Evolutionary conservation across 805 yeast species (phyloP).

Genomic region (Lachancea dasiensis): DNA sequence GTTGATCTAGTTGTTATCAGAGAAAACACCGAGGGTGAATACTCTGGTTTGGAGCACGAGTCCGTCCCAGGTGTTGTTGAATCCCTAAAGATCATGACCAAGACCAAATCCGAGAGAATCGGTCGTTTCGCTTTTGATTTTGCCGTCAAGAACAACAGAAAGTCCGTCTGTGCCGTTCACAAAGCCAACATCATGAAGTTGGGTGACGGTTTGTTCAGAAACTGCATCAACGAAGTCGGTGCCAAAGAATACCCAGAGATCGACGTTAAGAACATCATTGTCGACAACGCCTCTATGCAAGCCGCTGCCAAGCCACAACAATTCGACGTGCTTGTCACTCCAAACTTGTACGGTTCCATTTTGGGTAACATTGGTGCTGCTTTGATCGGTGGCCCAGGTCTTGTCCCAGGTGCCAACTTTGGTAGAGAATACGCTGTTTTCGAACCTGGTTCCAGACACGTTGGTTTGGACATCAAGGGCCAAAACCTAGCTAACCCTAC

Average conservation of each 20-base stretch:
- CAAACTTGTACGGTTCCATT: constrained; percentile 96
- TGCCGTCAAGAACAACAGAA: constrained; percentile 87
- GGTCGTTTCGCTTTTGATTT: constrained; percentile 97
- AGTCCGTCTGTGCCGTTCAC: constrained; percentile 92
- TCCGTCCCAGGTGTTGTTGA: constrained; percentile 97
- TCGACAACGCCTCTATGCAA: constrained; percentile 98
- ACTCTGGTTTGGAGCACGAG: constrained; percentile 96
- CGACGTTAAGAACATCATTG: constrained; percentile 85
- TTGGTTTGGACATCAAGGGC: constrained; percentile 93
- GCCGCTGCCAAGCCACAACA: constrained; percentile 98
- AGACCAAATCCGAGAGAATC: constrained; percentile 91
- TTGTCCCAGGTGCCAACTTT: constrained; percentile 96
- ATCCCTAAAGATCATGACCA: constrained; percentile 90
- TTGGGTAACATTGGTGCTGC: constrained; percentile 98
- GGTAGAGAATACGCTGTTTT: constrained; percentile 97
- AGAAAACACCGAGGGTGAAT: constrained; percentile 99
- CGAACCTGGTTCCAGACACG: constrained; percentile 99
- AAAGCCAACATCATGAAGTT: constrained; percentile 98
- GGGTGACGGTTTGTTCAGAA: constrained; percentile 96
- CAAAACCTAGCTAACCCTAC: constrained; percentile 96
- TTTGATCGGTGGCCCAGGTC: constrained; percentile 93
- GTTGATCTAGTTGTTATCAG: constrained; percentile 93
- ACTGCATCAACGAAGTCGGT: constrained; percentile 83
- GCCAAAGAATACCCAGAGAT: constrained; percentile 80
- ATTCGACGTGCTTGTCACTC: constrained; percentile 95